Evolutionary conservation across 2,329 filamentous ascomycete species (phyloP).

Genomic region (Elsinoe perseae): DNA sequence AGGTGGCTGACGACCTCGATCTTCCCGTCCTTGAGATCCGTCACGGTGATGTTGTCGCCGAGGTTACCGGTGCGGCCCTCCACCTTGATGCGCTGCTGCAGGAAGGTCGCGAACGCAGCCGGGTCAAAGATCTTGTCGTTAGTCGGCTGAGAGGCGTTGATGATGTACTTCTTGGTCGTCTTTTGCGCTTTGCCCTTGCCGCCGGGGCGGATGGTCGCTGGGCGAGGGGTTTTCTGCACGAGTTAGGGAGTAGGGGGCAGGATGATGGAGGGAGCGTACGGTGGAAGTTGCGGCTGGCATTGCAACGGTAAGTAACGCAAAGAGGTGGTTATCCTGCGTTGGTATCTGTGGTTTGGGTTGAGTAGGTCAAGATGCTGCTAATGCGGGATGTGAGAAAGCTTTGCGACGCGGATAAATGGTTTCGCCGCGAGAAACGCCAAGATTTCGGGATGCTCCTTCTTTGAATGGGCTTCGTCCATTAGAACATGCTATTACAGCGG

Average conservation of each 20-base stretch:
- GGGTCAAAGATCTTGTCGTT: conserved; percentile 99
- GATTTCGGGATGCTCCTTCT: too few relatives aligned
- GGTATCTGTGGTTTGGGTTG: not conserved
- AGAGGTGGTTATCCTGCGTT: conserved; percentile 84
- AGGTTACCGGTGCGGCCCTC: conserved; percentile 98
- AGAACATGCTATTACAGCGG: too few relatives aligned
- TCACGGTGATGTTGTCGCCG: conserved; percentile 84
- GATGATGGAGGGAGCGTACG: conserved; percentile 74
- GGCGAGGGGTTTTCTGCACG: conserved; percentile 47
- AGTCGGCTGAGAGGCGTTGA: conserved; percentile 97
- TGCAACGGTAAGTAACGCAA: conserved; percentile 59
- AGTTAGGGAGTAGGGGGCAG: conserved; percentile 41
- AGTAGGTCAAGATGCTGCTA: not conserved
- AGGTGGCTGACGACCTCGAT: conserved; percentile 96
- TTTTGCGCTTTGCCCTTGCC: conserved; percentile 34
- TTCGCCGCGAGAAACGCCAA: conserved; percentile 9
- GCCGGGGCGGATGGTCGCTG: conserved; percentile 27
- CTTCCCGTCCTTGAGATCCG: conserved; percentile 90
- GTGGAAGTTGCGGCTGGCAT: conserved; percentile 66
- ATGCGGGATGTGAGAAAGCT: conserved; percentile 8
- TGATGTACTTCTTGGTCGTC: conserved; percentile 76
- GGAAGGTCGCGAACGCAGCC: conserved; percentile 98
- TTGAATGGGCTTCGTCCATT: too few relatives aligned
- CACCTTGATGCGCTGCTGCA: conserved; percentile 99
- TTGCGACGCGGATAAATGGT: not conserved